phyloP scores from a whole-genome alignment of 2,329 filamentous ascomycete genomes.

The Arthrobotrys megalospora region DNA sequence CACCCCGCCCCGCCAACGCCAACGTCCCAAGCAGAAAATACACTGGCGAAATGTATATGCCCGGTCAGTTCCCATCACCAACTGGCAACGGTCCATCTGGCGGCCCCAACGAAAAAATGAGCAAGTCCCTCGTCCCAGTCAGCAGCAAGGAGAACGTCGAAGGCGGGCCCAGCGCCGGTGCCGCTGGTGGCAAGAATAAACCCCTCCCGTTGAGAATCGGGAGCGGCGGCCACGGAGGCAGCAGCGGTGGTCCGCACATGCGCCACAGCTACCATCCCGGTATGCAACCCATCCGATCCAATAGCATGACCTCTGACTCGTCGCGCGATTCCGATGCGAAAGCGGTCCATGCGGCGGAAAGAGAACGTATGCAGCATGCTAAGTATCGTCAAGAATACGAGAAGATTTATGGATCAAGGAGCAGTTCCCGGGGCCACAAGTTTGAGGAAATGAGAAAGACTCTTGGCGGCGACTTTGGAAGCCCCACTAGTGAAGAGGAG shows the following conservation, averaged over 20 bases:
- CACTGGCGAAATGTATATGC: constrained; percentile 58
- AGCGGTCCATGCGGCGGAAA: constrained; percentile 55
- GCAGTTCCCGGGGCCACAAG: constrained; percentile 50
- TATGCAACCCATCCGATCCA: constrained; percentile 60
- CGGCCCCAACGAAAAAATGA: constrained; percentile 50
- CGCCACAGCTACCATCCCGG: constrained; percentile 61
- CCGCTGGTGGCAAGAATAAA: constrained; percentile 39
- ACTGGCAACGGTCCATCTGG: constrained; percentile 39
- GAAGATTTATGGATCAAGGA: constrained; percentile 55
- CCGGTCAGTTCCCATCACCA: constrained; percentile 57
- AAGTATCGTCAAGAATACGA: constrained; percentile 60
- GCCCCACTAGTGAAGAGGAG: constrained; percentile 51
- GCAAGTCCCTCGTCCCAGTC: constrained; percentile 54
- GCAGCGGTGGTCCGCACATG: constrained; percentile 51
- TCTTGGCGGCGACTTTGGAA: constrained; percentile 47
- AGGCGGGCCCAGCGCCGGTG: constrained; percentile 23
- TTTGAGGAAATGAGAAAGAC: constrained; percentile 60
- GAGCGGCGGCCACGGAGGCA: constrained; percentile 37
- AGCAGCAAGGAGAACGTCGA: constrained; percentile 58
- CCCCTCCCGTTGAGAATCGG: constrained; percentile 48
- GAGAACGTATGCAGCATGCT: constrained; percentile 58
- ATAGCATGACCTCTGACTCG: constrained; percentile 59
- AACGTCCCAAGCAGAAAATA: constrained; percentile 47
- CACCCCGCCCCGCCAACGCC: constrained; percentile 52
- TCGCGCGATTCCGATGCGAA: constrained; percentile 60